Base-by-base conservation (phyloP, 139 green algal genomes). In the Monoraphidium neglectum region DNA sequence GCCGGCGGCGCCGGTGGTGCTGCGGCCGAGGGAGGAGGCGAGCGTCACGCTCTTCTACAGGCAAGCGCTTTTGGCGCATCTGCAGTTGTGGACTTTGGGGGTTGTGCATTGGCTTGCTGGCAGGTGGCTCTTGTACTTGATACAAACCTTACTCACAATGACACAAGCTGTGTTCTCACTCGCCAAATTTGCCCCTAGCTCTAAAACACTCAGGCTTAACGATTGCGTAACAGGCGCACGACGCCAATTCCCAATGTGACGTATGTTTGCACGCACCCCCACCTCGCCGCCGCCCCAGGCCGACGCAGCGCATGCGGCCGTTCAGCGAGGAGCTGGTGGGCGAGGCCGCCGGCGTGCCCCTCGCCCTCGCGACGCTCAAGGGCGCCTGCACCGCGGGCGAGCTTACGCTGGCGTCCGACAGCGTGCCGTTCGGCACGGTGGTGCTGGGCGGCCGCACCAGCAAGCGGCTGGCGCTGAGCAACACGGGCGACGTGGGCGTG, bases 401-500 rank as follows among this genome's bases (percentile, higher is more conserved):
- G 74, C 61, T 95, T 38, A 75, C 72, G n/a, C 84, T 96, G 15
- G 86, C 87, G 0, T 84, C 67, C 21, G 87, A 94, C 72, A 87
- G 69, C 53, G 57, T 96, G 59, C 86, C 90, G 16, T 96, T 96
- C 76, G 90, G 90, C 33, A 80, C 84, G 12, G 91, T 95, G 6
- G 82, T 89, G 28, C 74, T 89, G 30, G 92, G 92, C 67, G 84
- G 74, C 76, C 70, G 83, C 23, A 82, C 84, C 26, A 85, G 73
- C 2, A 93, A 94, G 85, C 78, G 77, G 15, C 65, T 94, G 69
- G 78, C 88, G 72, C 78, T 96, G 49, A 84, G 92, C 73, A 96
- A 96, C 86, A 92, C 74, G 0, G 92, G 92, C 4, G 91, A 97
- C 63, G 65, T 92, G 46, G 88, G 86, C 47, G 87, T 81, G 46